phyloP scores from a whole-genome alignment of 176 grass and related monocot species.

The Dactylis glomerata region DNA sequence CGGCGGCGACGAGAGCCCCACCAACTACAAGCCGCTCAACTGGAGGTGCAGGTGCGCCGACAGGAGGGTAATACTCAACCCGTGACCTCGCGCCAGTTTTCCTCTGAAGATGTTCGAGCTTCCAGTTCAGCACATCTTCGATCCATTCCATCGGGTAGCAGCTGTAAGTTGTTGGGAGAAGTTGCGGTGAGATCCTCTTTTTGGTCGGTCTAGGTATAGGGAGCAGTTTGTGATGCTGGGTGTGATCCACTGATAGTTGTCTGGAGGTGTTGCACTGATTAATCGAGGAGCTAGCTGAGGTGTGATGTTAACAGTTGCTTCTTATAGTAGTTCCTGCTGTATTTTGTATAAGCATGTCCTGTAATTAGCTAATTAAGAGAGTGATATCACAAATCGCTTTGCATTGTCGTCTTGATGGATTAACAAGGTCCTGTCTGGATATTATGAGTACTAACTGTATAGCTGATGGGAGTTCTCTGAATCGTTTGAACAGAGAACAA shows the following conservation, averaged over 20 bases:
- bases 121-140: neutral
- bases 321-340: neutral
- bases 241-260: neutral
- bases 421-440: neutral
- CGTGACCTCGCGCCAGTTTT: constrained; percentile 19
- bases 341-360: neutral
- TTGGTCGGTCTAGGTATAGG: constrained; percentile 20
- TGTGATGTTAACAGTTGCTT: neutral
- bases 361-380: constrained; percentile 32
- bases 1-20: constrained; percentile 39
- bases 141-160: neutral
- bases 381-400: neutral
- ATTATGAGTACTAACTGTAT: neutral
- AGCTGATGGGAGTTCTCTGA: neutral
- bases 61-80: constrained; percentile 34
- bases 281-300: neutral
- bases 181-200: neutral
- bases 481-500: neutral
- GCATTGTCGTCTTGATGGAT: neutral
- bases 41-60: constrained; percentile 81
- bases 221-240: neutral
- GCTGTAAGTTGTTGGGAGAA: neutral
- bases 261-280: neutral
- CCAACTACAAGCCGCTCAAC: constrained; percentile 83
- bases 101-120: neutral